A percentile compares a stretch with the other conserved stretches of the same genome.
Evolutionary conservation across 371 early-diverging fungal species (phyloP).

Genomic region (Thermomucor indicae-seudaticae): DNA sequence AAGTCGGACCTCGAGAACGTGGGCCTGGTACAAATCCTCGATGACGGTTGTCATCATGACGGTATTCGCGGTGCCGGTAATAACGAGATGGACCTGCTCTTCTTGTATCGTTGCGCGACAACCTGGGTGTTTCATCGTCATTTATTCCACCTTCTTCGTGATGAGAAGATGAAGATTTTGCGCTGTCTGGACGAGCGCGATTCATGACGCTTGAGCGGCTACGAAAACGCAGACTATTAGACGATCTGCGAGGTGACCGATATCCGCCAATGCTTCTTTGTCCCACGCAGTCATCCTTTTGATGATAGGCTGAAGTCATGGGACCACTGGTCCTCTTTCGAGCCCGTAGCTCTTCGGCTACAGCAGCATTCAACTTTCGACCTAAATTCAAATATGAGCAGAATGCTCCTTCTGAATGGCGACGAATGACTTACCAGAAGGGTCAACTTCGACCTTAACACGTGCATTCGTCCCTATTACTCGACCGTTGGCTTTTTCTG

Average conservation of each 20-base stretch:
- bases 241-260: no score
- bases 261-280: no score
- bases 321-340: slow-evolving; percentile 3
- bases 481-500: slow-evolving; percentile 33
- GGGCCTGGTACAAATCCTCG: slow-evolving; percentile 26
- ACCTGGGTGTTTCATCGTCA: slow-evolving; percentile 16
- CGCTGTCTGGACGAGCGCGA: slow-evolving; percentile 1
- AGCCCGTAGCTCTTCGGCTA: slow-evolving; percentile 6
- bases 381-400: slow-evolving; percentile 4
- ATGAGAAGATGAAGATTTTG: slow-evolving; percentile 13
- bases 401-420: not conserved
- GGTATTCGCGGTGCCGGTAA: slow-evolving; percentile 29
- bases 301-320: slow-evolving; percentile 1
- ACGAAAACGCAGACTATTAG: not conserved
- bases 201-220: not conserved
- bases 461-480: slow-evolving; percentile 47
- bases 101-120: slow-evolving; percentile 13
- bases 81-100: slow-evolving; percentile 18
- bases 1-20: slow-evolving; percentile 24
- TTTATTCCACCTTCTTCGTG: slow-evolving; percentile 27
- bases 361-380: slow-evolving; percentile 17
- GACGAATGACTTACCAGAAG: slow-evolving; percentile 32
- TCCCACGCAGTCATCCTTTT: not conserved
- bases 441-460: slow-evolving; percentile 63
- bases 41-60: slow-evolving; percentile 10